A percentile compares a stretch with the other conserved stretches of the same genome.
These are phyloP conservation scores for Mycosphaerella arachidis DNA, from an alignment of 2,329 filamentous ascomycete species.

Conservation along the genomic window DNA sequence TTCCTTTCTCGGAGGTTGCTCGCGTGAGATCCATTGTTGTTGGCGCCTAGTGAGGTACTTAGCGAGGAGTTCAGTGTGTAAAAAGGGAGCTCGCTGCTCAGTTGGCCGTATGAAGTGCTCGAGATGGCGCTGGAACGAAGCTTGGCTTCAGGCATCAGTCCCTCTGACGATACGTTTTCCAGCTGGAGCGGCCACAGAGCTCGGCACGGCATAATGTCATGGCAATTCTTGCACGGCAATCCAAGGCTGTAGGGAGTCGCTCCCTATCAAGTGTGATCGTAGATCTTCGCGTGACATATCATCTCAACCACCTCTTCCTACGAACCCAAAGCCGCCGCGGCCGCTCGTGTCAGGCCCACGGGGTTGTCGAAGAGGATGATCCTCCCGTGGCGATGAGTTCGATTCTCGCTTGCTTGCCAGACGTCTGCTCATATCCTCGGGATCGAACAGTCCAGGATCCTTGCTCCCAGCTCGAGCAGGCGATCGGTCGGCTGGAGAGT, in stretches of 20 bases:
- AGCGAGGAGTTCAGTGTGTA: too few relatives aligned
- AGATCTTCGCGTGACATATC: neutral
- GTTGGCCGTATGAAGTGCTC: too few relatives aligned
- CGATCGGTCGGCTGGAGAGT: conserved; percentile 35
- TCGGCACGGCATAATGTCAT: neutral
- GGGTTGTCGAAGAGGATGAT: conserved; percentile 68
- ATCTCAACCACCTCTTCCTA: conserved; percentile 52
- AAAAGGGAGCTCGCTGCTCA: too few relatives aligned
- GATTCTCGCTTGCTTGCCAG: conserved; percentile 49
- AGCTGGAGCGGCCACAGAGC: neutral
- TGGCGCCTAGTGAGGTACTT: too few relatives aligned
- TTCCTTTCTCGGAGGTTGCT: too few relatives aligned
- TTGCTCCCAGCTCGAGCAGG: conserved; percentile 27
- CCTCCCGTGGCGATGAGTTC: conserved; percentile 46
- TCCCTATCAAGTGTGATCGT: neutral
- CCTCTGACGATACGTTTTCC: neutral
- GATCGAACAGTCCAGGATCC: conserved; percentile 69
- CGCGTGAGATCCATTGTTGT: too few relatives aligned
- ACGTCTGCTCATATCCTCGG: conserved; percentile 55
- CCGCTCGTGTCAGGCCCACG: conserved; percentile 73
- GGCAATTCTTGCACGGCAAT: neutral
- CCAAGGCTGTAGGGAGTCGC: neutral
- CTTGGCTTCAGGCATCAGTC: too few relatives aligned
- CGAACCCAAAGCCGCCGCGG: conserved; percentile 73
- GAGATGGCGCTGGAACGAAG: too few relatives aligned